These are phyloP conservation scores for Zasmidium citrigriseum DNA, from an alignment of 2,329 filamentous ascomycete species.

Conservation along the genomic window DNA sequence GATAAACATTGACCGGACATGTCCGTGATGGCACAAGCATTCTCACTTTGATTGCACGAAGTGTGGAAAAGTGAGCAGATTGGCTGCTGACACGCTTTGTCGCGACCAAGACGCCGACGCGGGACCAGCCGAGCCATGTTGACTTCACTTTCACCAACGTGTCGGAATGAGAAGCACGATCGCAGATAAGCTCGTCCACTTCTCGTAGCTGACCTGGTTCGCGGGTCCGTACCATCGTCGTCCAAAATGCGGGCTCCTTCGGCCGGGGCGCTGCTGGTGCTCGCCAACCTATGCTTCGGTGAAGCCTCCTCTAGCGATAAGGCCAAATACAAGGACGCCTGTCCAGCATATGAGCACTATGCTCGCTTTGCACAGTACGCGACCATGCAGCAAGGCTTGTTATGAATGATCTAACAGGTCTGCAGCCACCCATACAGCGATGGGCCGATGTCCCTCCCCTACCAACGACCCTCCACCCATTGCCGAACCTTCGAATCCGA, in stretches of 20 bases:
- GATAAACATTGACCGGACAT: neutral
- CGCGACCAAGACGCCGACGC: neutral
- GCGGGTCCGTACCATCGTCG: neutral
- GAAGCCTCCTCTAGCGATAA: constrained; percentile 23
- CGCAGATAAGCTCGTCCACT: neutral
- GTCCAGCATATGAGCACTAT: constrained; percentile 42
- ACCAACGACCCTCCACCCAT: constrained; percentile 74
- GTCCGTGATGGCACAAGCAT: neutral
- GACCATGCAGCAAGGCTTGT: neutral
- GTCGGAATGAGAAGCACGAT: neutral
- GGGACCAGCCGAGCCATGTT: neutral
- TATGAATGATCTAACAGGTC: constrained; percentile 13
- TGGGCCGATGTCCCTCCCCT: constrained; percentile 78
- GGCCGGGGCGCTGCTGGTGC: constrained; percentile 28
- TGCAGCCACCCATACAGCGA: constrained; percentile 73
- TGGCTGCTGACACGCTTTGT: constrained; percentile 2
- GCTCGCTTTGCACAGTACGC: constrained; percentile 39
- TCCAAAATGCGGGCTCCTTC: constrained; percentile 29
- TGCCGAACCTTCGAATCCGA: constrained; percentile 90
- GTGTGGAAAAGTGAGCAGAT: neutral
- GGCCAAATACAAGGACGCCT: constrained; percentile 38
- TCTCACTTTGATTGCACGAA: neutral
- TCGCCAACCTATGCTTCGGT: constrained; percentile 33
- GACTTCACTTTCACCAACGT: constrained; percentile 1
- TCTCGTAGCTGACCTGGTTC: neutral